Percentiles rank a stretch among this genome's conserved stretches.
Conservation (phyloP, 2,329 filamentous ascomycete species). For the Chrysosporium queenslandicum region DNA sequence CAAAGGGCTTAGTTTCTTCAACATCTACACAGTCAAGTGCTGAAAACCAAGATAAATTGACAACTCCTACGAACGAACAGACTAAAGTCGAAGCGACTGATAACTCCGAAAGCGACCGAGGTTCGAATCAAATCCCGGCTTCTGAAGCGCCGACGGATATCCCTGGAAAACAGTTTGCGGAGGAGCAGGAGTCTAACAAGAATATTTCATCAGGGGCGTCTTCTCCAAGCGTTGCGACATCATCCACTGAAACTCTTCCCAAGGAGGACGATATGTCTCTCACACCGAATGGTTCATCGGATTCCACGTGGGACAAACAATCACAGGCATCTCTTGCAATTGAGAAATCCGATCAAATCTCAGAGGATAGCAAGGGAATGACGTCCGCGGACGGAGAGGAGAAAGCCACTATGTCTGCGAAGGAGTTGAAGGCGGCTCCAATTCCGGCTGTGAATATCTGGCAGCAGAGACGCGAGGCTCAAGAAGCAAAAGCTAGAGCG, state of each 20-base stretch:
- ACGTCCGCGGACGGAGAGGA: constrained; percentile 48
- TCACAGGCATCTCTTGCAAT: constrained; percentile 52
- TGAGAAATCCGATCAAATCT: constrained; percentile 42
- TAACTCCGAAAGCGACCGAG: constrained; percentile 27
- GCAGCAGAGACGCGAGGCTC: constrained; percentile 64
- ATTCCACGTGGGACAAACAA: constrained; percentile 58
- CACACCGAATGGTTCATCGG: constrained; percentile 47
- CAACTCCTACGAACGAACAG: constrained; percentile 25
- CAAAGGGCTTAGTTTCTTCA: constrained; percentile 60
- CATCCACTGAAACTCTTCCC: constrained; percentile 44
- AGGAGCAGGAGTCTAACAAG: constrained; percentile 17
- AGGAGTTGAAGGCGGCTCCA: constrained; percentile 67
- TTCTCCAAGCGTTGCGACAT: constrained; percentile 47
- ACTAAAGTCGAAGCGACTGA: constrained; percentile 23
- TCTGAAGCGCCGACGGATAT: neutral
- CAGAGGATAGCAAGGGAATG: constrained; percentile 43
- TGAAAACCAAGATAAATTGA: constrained; percentile 25
- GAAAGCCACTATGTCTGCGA: constrained; percentile 47
- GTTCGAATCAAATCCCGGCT: constrained; percentile 13
- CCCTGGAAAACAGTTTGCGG: neutral
- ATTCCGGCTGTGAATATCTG: constrained; percentile 79
- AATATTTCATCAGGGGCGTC: constrained; percentile 34
- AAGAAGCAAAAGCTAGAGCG: constrained; percentile 43
- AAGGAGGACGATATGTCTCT: constrained; percentile 54
- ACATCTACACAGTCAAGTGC: constrained; percentile 35